Evolutionary conservation across 2,329 filamentous ascomycete species (phyloP).

Genomic region (Beauveria caledonica): DNA sequence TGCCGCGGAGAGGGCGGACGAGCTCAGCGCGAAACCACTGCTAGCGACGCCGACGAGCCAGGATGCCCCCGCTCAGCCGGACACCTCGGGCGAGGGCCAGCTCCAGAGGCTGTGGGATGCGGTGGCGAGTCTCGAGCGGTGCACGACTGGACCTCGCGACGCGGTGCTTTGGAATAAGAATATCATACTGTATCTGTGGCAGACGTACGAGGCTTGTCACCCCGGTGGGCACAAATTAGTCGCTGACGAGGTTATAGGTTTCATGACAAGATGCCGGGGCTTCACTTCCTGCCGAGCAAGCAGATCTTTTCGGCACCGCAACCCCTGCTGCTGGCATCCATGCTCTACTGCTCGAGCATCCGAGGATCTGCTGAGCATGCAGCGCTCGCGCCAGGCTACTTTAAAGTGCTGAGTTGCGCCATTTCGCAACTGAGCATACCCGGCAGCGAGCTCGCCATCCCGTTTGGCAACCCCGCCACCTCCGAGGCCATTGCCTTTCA

Average conservation of each 20-base stretch:
- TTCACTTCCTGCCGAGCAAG: conserved; percentile 36
- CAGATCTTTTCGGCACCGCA: conserved; percentile 33
- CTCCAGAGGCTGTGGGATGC: conserved; percentile 23
- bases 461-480: conserved; percentile 16
- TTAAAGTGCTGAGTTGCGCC: conserved; percentile 28
- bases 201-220: conserved; percentile 13
- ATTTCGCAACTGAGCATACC: conserved; percentile 34
- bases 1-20: not conserved
- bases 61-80: conserved; percentile 13
- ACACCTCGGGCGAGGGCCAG: not conserved
- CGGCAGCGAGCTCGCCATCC: conserved; percentile 19
- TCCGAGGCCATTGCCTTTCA: conserved; percentile 34
- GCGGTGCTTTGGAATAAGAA: conserved; percentile 24
- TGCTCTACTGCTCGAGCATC: conserved; percentile 34
- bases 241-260: conserved; percentile 25
- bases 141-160: conserved; percentile 18
- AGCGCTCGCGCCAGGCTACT: conserved; percentile 29
- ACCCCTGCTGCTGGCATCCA: conserved; percentile 34
- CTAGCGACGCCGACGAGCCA: conserved; percentile 12
- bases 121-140: conserved; percentile 21
- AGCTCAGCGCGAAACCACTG: not conserved
- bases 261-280: conserved; percentile 34
- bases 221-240: not conserved
- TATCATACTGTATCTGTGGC: conserved; percentile 27
- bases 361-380: conserved; percentile 26